Base-by-base conservation (phyloP, 2,329 filamentous ascomycete genomes). In the Venturia oleaginea region DNA sequence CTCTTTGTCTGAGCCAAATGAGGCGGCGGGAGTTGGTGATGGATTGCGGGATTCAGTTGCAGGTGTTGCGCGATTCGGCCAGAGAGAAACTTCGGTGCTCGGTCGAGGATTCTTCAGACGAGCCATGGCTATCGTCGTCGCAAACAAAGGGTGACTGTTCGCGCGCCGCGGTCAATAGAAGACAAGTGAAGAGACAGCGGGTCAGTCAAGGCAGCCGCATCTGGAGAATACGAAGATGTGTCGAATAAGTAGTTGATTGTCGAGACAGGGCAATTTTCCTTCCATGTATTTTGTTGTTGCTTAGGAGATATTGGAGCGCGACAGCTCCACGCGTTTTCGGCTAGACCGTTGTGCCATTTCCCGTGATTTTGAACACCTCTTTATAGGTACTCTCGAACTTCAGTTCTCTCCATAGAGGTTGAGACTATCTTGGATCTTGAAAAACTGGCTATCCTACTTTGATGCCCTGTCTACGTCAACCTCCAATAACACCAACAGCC, bases 1-100 rank as follows among this genome's bases (percentile, higher is more conserved):
- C 65, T 81, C 79, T 67, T 80, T 79, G 67, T 81, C 79, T 11
- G 77, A 78, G 11, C 67, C 72, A 34, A 67, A 66, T 1, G 73
- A 73, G 32, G 63, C 55, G 63, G 24, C 37, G 8, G 67, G 70
- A 8, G 70, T 67, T 0, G 72, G 72, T 63, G 73, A 61, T 27
- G 42, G 57, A 63, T 60, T 54, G 30, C 22, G 48, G 42, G 24
- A 54, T 19, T 19, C 32, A 60, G 63, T 37, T 59, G 55, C 7
- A 40, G 61, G 42, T 22, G 62, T 37, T 34, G 61, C 34, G 51
- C 73, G 73, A 67, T 76, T 73, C 64, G 74, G 72, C 65, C 75
- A 76, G 11, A 76, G 70, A 1, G 73, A 73, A 59, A 74, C 71
- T 46, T 34, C 38, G 24, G 64, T 61, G 46, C 70, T 68, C 1